Evolutionary conservation across 345 rosid genomes (phyloP).

Genomic region (Gossypioides kirkii): DNA sequence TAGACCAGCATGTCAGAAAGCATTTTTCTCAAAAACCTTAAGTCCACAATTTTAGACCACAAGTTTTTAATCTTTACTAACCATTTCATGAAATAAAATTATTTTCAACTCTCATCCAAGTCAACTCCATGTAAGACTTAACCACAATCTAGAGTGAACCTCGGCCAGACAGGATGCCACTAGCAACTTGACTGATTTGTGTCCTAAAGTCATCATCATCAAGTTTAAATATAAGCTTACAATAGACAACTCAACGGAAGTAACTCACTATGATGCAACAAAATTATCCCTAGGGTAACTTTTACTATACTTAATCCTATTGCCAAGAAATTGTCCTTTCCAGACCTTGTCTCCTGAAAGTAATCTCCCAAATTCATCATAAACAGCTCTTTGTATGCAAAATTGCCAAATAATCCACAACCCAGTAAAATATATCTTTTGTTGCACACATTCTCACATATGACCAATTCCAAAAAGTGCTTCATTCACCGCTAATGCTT

Average conservation of each 20-base stretch:
- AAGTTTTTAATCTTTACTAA: background rate
- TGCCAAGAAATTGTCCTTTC: background rate
- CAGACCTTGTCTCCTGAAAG: background rate
- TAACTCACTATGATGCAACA: background rate
- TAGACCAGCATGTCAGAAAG: background rate
- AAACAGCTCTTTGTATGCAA: background rate
- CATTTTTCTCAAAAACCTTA: background rate
- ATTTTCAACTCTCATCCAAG: background rate
- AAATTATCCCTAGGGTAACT: background rate
- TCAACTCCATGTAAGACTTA: background rate
- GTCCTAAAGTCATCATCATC: background rate
- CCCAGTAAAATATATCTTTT: too few species aligned
- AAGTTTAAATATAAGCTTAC: background rate
- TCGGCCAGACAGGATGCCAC: background rate
- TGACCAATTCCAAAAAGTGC: background rate
- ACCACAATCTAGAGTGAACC: background rate
- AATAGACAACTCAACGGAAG: background rate
- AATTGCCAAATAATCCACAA: background rate
- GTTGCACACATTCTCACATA: background rate
- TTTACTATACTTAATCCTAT: background rate
- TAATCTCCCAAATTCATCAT: background rate
- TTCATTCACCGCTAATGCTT: background rate
- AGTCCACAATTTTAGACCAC: background rate
- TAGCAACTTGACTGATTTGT: background rate
- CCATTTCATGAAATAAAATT: background rate